Evolutionary conservation across 2,329 filamentous ascomycete species (phyloP), one percentile per base, ranked within the genome.

Genomic region (Fusarium metavorans): DNA sequence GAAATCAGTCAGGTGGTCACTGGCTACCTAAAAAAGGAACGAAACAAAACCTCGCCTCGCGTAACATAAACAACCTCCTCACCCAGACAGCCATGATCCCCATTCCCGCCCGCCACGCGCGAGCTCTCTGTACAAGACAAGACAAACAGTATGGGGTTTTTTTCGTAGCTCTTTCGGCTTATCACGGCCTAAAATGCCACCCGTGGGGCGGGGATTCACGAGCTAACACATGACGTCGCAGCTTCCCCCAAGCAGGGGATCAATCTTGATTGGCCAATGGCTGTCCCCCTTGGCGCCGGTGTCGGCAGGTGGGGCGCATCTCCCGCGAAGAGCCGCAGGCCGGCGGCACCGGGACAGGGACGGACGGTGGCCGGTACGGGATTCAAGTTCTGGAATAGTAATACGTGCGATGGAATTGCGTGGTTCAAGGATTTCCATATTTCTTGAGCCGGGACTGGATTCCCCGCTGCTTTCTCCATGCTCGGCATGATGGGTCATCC

Each of bases 301-400:
- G 65, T 78, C 77, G 77, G 77, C 65, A 74, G 67, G 63, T 65
- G 64, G 54, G 65, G 57, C 63, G 50, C 60, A 57, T 68, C 64
- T 74, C 70, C 77, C 77, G 77, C 64, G 68, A 71, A 79, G 77
- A 78, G 77, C 77, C 77, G 77, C 77, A 78, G 20, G 54, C 48
- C 34, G 54, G 34, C 54, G 54, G 54, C 54, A 37, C 54, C 52
- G 30, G 25, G 25, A 37, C 30, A 37, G 48, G 48, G 48, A 52
- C 48, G 48, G 48, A 52, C 48, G 41, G 41, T 14, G 41, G 13
- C 23, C 18, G 30, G 6, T 57, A 48, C 43, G 43, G 43, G 23
- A 25, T 37, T n/a, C 20, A 37, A 20, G 27, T 30, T 34, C 10
- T 34, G 14, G 30, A 35, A 23, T 23, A 34, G 32, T 57, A 57